phyloP scores from a whole-genome alignment of 495 filamentous ascomycete species.

The Aspergillus incahuasiensis region DNA sequence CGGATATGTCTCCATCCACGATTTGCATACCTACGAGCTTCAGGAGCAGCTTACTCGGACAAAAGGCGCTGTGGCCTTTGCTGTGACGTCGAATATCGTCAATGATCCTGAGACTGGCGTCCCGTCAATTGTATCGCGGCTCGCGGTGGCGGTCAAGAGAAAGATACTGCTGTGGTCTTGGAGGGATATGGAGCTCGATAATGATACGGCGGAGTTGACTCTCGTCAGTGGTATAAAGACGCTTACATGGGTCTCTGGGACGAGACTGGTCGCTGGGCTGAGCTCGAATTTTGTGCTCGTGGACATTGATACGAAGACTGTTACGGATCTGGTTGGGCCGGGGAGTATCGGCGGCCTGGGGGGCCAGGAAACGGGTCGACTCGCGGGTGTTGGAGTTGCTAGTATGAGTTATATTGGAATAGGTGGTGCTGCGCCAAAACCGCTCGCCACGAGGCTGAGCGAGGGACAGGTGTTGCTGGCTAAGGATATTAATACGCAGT shows the following conservation, averaged over 20 bases:
- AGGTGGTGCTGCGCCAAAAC: conserved; percentile 83
- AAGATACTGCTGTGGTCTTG: conserved; percentile 88
- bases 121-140: conserved; percentile 79
- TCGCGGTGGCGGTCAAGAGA: conserved; percentile 90
- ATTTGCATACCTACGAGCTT: conserved; percentile 76
- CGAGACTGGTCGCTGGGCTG: conserved; percentile 79
- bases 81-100: conserved; percentile 90
- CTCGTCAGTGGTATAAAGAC: conserved; percentile 76
- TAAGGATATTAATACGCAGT: conserved; percentile 93
- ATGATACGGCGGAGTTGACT: conserved; percentile 68
- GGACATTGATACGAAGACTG: conserved; percentile 65
- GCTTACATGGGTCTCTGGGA: conserved; percentile 84
- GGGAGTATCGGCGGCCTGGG: conserved; percentile 66
- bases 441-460: conserved; percentile 73
- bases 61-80: conserved; percentile 82
- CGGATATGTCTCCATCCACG: conserved; percentile 79
- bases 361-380: conserved; percentile 58
- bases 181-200: conserved; percentile 85
- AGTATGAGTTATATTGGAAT: conserved; percentile 96
- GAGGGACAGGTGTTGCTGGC: conserved; percentile 84
- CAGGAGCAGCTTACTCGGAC: conserved; percentile 76
- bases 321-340: conserved; percentile 74
- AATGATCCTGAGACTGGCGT: conserved; percentile 83
- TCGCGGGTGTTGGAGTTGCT: conserved; percentile 61
- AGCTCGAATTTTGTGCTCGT: conserved; percentile 84